Base-by-base conservation (phyloP, 2,329 filamentous ascomycete species). In the Ophiocordyceps camponoti-floridani region DNA sequence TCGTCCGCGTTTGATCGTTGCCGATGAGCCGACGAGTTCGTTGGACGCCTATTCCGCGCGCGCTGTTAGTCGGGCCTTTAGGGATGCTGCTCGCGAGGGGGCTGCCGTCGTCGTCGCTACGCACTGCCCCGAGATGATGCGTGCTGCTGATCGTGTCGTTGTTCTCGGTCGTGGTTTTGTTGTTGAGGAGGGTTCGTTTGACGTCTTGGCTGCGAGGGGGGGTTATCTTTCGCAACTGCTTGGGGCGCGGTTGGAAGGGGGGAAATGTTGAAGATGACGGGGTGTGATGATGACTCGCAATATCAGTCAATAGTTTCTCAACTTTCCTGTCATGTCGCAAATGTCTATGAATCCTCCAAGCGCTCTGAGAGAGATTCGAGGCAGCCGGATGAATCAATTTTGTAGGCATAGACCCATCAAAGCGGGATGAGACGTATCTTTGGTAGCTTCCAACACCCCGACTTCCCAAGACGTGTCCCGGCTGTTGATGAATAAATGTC, bases 1-100 rank as follows among this genome's bases (percentile, higher is more conserved):
- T 0, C 66, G 70, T 13, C 87, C 87, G 0, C 69, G 72, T 38
- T 66, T 95, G 2, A 63, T 95, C 14, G 72, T 95, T 2, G 64
- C 95, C 2, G 89, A 96, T 53, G 88, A 95, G 62, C 84, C 87
- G 1, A 95, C 88, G 0, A 84, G 79, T 26, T 81, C 82, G 0
- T 66, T 96, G 0, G 88, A 95, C 54, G 68, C 71, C 0, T 73
- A 79, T 51, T 80, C 73, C 37, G 79, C 84, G 0, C 69, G 69
- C 3, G 62, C 70, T 2, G 72, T 95, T 4, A 67, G 82, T 12
- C 62, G 71, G 9, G 80, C 80, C 0, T 68, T 94, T 38, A 59
- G 59, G 33, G 55, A 56, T 0, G 60, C 91, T 1, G 64, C 79
- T 12, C 48, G 52, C 1, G 19, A 43, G 19, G 65, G 64, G 0